A percentile compares a stretch with the other conserved stretches of the same genome.
phyloP scores from a whole-genome alignment of 2,329 filamentous ascomycete genomes.

The Meredithiella fracta region DNA sequence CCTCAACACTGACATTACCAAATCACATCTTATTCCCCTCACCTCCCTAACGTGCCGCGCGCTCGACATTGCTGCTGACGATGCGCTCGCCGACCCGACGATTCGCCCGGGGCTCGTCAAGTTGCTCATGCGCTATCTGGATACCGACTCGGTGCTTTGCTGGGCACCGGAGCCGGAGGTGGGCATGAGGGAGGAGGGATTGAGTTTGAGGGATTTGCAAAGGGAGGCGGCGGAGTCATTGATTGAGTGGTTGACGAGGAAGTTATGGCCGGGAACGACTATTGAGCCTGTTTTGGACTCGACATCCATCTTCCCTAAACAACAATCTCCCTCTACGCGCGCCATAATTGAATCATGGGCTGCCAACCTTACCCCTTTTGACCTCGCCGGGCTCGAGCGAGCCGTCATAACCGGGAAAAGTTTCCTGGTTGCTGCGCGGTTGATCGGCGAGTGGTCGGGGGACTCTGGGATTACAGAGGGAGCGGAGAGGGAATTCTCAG shows the following conservation, averaged over 20 bases:
- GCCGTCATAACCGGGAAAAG: constrained; percentile 77
- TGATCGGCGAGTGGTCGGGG: constrained; percentile 79
- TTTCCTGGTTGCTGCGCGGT: constrained; percentile 55
- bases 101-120: constrained; percentile 48
- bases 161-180: constrained; percentile 49
- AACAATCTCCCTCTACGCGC: constrained; percentile 57
- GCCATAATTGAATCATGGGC: constrained; percentile 69
- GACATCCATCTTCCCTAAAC: constrained; percentile 56
- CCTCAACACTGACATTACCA: constrained; percentile 67
- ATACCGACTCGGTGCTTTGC: constrained; percentile 85
- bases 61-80: constrained; percentile 59
- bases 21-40: constrained; percentile 75
- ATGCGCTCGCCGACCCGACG: constrained; percentile 30
- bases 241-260: constrained; percentile 50
- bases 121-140: constrained; percentile 67
- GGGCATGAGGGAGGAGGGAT: constrained; percentile 22
- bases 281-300: constrained; percentile 67
- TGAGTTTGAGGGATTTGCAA: constrained; percentile 57
- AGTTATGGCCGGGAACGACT: constrained; percentile 70
- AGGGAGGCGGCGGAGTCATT: constrained; percentile 52
- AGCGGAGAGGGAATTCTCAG: constrained; percentile 42
- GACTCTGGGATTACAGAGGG: constrained; percentile 30
- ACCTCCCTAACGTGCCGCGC: constrained; percentile 75
- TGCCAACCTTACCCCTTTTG: constrained; percentile 52
- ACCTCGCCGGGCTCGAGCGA: constrained; percentile 74